Conservation (phyloP, 495 filamentous ascomycete species). For the Penicillium coprophilum region DNA sequence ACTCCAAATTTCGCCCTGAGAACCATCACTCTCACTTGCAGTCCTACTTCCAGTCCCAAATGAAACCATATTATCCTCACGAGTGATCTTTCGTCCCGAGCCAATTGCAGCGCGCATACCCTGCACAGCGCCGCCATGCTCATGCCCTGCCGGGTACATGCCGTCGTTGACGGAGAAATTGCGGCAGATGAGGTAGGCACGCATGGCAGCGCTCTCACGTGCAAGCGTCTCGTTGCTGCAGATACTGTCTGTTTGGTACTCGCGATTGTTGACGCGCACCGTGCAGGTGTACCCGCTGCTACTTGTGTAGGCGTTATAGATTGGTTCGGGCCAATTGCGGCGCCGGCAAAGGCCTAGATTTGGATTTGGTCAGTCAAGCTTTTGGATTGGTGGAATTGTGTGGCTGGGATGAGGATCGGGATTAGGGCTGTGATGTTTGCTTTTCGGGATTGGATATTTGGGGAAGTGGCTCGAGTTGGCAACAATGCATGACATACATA, state of each 20-base stretch:
- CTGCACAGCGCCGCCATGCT: slow-evolving; percentile 76
- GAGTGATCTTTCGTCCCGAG: slow-evolving; percentile 50
- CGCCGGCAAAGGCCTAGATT: slow-evolving; percentile 87
- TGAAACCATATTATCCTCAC: neutral
- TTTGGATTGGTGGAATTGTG: neutral
- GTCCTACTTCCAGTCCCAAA: neutral
- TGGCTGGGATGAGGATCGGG: slow-evolving; percentile 12
- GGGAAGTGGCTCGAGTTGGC: neutral
- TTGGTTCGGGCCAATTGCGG: slow-evolving; percentile 90
- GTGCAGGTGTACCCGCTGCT: slow-evolving; percentile 79
- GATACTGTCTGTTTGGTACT: slow-evolving; percentile 89
- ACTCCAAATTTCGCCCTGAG: neutral
- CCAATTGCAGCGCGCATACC: slow-evolving; percentile 77
- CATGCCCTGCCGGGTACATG: slow-evolving; percentile 73
- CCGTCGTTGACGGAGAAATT: slow-evolving; percentile 98
- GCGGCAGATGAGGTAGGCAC: slow-evolving; percentile 95
- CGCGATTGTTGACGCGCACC: slow-evolving; percentile 92
- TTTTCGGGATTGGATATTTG: neutral
- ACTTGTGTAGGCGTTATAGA: slow-evolving; percentile 73
- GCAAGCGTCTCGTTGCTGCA: slow-evolving; percentile 80
- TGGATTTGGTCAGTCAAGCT: slow-evolving; percentile 8
- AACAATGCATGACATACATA: neutral
- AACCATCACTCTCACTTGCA: neutral
- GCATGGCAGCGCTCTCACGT: slow-evolving; percentile 92
- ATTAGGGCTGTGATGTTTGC: slow-evolving; percentile 14